phyloP scores from a whole-genome alignment of 306 rosid species.

The Citrullus amarus region DNA sequence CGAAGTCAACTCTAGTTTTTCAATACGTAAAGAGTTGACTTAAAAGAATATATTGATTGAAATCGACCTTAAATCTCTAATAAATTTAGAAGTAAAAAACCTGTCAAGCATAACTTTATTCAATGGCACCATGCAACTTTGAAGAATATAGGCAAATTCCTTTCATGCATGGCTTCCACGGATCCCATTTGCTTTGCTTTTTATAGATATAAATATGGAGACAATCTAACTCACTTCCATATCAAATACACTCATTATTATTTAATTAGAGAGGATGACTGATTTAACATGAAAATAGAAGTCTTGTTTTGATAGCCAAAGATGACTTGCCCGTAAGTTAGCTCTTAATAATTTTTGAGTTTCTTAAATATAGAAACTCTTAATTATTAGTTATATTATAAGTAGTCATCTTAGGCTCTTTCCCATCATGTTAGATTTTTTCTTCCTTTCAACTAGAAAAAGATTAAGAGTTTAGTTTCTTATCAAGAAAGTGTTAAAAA shows the following conservation, averaged over 20 bases:
- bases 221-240: background rate
- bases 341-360: background rate
- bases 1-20: background rate
- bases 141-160: background rate
- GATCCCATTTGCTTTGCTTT: background rate
- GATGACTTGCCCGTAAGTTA: background rate
- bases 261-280: background rate
- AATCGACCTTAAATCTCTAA: background rate
- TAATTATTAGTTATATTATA: background rate
- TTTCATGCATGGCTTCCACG: background rate
- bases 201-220: background rate
- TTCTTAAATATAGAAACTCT: background rate
- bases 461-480: background rate
- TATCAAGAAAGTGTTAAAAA: background rate
- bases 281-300: background rate
- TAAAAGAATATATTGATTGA: background rate
- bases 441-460: background rate
- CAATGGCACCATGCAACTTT: background rate
- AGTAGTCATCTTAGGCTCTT: slow-evolving; percentile 18
- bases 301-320: background rate
- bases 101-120: no score
- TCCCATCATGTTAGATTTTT: slow-evolving; percentile 13
- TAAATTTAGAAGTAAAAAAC: background rate
- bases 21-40: background rate
- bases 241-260: background rate